These are phyloP conservation scores for Podaxis rugospora DNA, from an alignment of 768 basidiomycete genomes.

Conservation along the genomic window DNA sequence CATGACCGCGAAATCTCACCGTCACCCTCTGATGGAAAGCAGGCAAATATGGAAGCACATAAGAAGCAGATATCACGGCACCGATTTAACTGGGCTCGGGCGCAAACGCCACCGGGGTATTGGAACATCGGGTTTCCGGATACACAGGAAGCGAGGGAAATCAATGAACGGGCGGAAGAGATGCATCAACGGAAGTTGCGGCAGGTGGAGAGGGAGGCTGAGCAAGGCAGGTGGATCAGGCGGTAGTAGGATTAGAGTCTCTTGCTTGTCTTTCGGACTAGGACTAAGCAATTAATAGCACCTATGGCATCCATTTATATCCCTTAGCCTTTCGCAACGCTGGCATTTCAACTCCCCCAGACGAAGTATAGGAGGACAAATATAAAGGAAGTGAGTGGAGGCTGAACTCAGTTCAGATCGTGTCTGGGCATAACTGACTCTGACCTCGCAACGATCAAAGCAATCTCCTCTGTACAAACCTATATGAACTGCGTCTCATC, in stretches of 20 bases:
- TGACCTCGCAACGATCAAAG: background rate
- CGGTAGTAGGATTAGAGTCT: conserved; percentile 11
- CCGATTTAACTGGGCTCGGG: conserved; percentile 63
- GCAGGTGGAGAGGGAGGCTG: conserved; percentile 56
- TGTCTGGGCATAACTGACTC: background rate
- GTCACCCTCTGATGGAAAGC: conserved; percentile 14
- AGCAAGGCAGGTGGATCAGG: conserved; percentile 37
- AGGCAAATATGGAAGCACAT: conserved; percentile 42
- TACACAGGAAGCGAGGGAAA: conserved; percentile 75
- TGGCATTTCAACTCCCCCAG: background rate
- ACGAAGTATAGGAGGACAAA: background rate
- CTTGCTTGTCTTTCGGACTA: background rate
- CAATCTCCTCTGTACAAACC: background rate
- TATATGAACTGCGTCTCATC: background rate
- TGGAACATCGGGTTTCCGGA: conserved; percentile 90
- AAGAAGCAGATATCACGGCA: conserved; percentile 71
- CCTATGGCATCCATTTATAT: background rate
- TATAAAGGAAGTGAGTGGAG: background rate
- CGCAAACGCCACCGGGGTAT: conserved; percentile 79
- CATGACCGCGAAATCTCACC: conserved; percentile 9
- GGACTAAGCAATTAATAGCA: background rate
- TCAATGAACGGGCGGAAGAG: conserved; percentile 68
- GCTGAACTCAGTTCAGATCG: background rate
- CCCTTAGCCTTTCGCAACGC: background rate
- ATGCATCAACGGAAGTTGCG: conserved; percentile 67